These are phyloP conservation scores for Eurotiales sp. DNA, from an alignment of 2,329 filamentous ascomycete genomes.

Conservation along the genomic window DNA sequence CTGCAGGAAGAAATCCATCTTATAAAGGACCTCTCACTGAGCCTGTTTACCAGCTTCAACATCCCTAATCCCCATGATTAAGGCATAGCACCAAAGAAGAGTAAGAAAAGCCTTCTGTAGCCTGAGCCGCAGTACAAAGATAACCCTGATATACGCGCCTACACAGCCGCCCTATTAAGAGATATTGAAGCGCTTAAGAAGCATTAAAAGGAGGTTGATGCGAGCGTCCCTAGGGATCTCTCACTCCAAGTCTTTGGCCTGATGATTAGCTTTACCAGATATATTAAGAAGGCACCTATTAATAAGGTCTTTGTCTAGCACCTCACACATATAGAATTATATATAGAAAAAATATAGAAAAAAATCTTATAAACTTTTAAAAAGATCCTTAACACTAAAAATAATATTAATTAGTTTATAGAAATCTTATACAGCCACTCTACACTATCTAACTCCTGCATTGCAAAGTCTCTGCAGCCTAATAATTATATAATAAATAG, in stretches of 20 bases:
- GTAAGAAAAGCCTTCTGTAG: not conserved
- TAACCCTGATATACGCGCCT: conserved; percentile 3
- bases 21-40: too few species aligned
- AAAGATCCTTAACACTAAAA: not conserved
- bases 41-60: too few species aligned
- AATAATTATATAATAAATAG: not conserved
- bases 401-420: not conserved
- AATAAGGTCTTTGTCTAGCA: not conserved
- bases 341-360: conserved; percentile 7
- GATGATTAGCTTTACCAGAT: not conserved
- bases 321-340: not conserved
- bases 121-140: not conserved
- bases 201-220: not conserved
- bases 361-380: not conserved
- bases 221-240: not conserved
- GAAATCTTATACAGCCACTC: not conserved
- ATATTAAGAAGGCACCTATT: not conserved
- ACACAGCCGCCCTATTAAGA: not conserved
- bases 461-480: not conserved
- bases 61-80: too few species aligned
- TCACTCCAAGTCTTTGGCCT: not conserved
- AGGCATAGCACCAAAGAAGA: too few species aligned
- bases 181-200: conserved; percentile 3
- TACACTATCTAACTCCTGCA: not conserved
- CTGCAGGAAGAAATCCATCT: too few species aligned